A percentile compares a stretch with the other conserved stretches of the same genome.
Conservation (phyloP, 176 grass and related monocot species). For the Cocos nucifera region DNA sequence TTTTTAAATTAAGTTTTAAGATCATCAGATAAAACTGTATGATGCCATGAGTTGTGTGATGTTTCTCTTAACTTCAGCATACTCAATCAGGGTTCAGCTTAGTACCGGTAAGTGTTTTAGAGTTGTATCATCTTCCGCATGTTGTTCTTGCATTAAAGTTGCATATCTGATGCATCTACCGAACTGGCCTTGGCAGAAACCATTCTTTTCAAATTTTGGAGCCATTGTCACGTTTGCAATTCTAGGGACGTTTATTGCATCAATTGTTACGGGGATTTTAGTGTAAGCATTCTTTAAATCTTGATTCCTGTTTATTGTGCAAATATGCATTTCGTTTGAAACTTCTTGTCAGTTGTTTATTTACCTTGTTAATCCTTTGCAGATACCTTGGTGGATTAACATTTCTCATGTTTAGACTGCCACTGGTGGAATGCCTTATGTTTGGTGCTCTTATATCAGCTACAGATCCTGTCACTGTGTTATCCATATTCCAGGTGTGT, state of each 20-base stretch:
- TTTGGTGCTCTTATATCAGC: conserved; percentile 97
- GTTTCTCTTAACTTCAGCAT: conserved; percentile 60
- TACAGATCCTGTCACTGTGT: conserved; percentile 95
- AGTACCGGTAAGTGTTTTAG: conserved; percentile 66
- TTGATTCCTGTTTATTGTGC: conserved; percentile 7
- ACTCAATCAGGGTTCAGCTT: conserved; percentile 99
- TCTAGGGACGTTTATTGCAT: conserved; percentile 90
- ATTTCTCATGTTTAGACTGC: conserved; percentile 95
- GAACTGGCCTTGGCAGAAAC: conserved; percentile 51
- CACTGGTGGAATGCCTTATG: conserved; percentile 93
- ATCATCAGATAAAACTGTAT: too few species aligned
- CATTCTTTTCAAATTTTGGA: conserved; percentile 98
- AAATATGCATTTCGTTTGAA: too few species aligned
- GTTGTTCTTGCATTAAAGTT: conserved; percentile 11
- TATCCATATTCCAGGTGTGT: conserved; percentile 96
- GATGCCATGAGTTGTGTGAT: conserved; percentile 4
- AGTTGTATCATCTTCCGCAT: not conserved
- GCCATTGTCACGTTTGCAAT: conserved; percentile 96
- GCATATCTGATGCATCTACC: not conserved
- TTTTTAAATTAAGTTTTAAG: not conserved
- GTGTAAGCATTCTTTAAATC: conserved; percentile 58
- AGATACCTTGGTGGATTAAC: conserved; percentile 91
- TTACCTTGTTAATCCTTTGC: conserved; percentile 17
- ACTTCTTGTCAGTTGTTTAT: not conserved
- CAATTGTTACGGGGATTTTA: conserved; percentile 82